Conservation (phyloP, 805 yeast genomes). For the Nakazawaea laoshanensis region DNA sequence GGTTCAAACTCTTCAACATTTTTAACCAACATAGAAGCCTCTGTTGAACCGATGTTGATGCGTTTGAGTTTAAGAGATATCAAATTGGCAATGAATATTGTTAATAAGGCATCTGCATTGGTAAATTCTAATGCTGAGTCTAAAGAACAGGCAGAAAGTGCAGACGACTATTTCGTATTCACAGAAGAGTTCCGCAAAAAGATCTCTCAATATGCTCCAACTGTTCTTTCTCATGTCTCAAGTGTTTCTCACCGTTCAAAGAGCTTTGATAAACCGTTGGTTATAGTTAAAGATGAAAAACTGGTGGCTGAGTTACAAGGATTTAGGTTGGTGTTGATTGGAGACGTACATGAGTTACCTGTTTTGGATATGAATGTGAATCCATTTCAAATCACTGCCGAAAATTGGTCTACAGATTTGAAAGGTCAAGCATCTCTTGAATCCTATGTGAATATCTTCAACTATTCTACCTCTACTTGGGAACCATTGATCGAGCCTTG, state of each 20-base stretch:
- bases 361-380: constrained; percentile 67
- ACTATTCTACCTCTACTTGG: constrained; percentile 88
- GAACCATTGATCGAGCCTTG: constrained; percentile 90
- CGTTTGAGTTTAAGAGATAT: constrained; percentile 85
- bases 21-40: constrained; percentile 56
- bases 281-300: constrained; percentile 60
- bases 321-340: constrained; percentile 71
- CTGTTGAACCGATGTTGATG: constrained; percentile 73
- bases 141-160: constrained; percentile 11
- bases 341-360: constrained; percentile 88
- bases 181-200: constrained; percentile 58
- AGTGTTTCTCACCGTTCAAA: constrained; percentile 16
- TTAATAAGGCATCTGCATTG: constrained; percentile 60
- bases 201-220: constrained; percentile 61
- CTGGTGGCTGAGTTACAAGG: constrained; percentile 65
- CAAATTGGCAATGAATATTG: constrained; percentile 63
- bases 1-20: constrained; percentile 52
- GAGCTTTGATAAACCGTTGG: constrained; percentile 22
- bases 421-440: constrained; percentile 60
- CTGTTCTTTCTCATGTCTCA: constrained; percentile 46
- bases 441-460: constrained; percentile 67
- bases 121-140: constrained; percentile 11
- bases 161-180: constrained; percentile 23
- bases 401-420: constrained; percentile 82
- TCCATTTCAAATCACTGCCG: constrained; percentile 59